Base-by-base conservation (phyloP, 2,329 filamentous ascomycete genomes). In the Beauveria sp. region DNA sequence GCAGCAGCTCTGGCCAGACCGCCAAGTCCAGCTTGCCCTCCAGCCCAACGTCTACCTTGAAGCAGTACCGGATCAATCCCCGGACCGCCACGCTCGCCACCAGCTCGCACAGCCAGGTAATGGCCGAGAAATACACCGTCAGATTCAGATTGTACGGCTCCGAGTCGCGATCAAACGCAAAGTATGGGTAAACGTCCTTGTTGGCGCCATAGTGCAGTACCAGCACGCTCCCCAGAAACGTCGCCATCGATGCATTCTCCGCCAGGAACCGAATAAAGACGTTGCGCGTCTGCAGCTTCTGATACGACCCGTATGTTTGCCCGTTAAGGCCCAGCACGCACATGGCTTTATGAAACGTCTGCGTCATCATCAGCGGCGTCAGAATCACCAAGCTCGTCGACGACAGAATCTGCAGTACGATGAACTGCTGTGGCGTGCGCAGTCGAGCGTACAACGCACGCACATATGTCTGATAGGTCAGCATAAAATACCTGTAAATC, bases 381-480 rank as follows among this genome's bases (percentile, higher is more conserved):
- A 88, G 75, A 64, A 88, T 77, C 67, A 89, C 85, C 59, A 88
- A 80, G 61, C 81, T 79, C 10, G 82, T 80, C 20, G 84, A 87
- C 1, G 85, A 88, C 64, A 89, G 76, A 18, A 85, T 73, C 71
- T 89, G 86, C 43, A 89, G 83, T 66, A 83, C 78, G 62, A 88
- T 78, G 74, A 89, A 89, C 72, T 88, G 85, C 45, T 77, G 73
- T 0, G 85, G 86, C 6, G 83, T 86, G 64, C 86, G 85, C 16
- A 89, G 80, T 20, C 86, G 84, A 16, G 86, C 86, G 70, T 89
- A 89, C 62, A 89, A 73, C 12, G 86, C 85, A 58, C 86, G 84
- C 14, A 89, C 86, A 72, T 88, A 89, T 5, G 86, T 88, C 73
- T 89, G 86, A 72, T 89, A 89, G 6, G 86, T 89, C 57, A 88